These are phyloP conservation scores for Casuarina equisetifolia DNA, from an alignment of 306 rosid species.

Conservation along the genomic window DNA sequence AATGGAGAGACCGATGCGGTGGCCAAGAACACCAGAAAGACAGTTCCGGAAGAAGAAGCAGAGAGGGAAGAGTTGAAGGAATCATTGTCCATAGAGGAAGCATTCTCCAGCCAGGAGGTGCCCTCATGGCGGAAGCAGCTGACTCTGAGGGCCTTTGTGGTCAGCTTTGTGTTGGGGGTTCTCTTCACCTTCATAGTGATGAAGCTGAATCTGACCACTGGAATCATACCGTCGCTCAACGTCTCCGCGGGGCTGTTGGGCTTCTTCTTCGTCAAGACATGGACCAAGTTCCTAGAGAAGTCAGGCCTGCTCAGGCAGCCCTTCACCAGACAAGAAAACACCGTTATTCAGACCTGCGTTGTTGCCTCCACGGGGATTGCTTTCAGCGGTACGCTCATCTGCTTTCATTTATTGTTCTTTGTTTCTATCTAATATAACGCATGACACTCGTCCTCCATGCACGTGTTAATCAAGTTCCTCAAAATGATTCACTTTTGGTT, in stretches of 20 bases:
- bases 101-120: conserved; percentile 29
- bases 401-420: background rate
- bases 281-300: conserved; percentile 35
- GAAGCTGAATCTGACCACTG: conserved; percentile 48
- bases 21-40: too few relatives aligned
- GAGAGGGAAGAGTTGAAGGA: background rate
- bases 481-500: too few relatives aligned
- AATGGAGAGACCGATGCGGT: too few relatives aligned
- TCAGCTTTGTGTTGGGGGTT: conserved; percentile 32
- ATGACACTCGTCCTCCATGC: background rate
- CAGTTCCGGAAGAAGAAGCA: background rate
- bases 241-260: conserved; percentile 49
- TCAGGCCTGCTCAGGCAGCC: conserved; percentile 31
- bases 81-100: conserved; percentile 25
- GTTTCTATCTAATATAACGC: too few relatives aligned
- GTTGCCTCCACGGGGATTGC: conserved; percentile 49
- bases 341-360: conserved; percentile 51
- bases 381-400: conserved; percentile 35
- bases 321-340: conserved; percentile 46
- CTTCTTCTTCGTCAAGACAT: conserved; percentile 43
- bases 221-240: conserved; percentile 44
- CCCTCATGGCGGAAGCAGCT: conserved; percentile 44
- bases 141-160: conserved; percentile 29
- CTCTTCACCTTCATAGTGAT: conserved; percentile 49
- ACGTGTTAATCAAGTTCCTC: too few relatives aligned